Evolutionary conservation across 495 filamentous ascomycete species (phyloP).

Genomic region (Sporormia fimetaria): DNA sequence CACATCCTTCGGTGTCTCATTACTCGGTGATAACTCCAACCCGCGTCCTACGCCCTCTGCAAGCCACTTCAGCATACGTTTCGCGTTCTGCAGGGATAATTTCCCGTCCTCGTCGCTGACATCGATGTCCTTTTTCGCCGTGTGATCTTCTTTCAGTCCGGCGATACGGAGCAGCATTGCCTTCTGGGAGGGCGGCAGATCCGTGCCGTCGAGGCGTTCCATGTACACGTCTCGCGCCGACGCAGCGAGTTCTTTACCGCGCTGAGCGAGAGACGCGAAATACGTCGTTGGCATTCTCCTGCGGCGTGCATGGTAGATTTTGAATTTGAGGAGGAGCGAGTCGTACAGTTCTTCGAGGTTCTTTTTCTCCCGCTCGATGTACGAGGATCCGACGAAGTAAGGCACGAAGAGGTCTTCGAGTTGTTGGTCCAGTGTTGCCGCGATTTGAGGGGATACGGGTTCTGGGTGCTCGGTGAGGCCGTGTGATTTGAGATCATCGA

Average conservation of each 20-base stretch:
- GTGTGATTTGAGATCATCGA: slow-evolving; percentile 89
- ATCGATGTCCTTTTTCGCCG: slow-evolving; percentile 58
- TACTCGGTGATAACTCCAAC: slow-evolving; percentile 72
- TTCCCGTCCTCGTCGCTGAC: slow-evolving; percentile 80
- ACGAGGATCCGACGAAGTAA: slow-evolving; percentile 85
- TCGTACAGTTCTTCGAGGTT: slow-evolving; percentile 87
- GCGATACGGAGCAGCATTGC: slow-evolving; percentile 76
- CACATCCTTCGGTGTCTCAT: slow-evolving; percentile 90
- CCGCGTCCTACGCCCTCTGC: slow-evolving; percentile 91
- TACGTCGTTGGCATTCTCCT: slow-evolving; percentile 78
- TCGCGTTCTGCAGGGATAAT: slow-evolving; percentile 71
- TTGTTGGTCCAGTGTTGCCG: slow-evolving; percentile 83
- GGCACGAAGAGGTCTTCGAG: slow-evolving; percentile 93
- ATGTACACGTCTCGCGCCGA: slow-evolving; percentile 77
- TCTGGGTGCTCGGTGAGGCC: slow-evolving; percentile 93
- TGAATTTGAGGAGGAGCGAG: slow-evolving; percentile 89
- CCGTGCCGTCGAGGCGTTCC: slow-evolving; percentile 70
- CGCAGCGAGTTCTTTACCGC: slow-evolving; percentile 68
- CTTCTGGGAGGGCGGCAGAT: slow-evolving; percentile 72
- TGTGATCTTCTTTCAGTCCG: slow-evolving; percentile 48
- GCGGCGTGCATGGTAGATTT: slow-evolving; percentile 74
- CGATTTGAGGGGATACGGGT: slow-evolving; percentile 73
- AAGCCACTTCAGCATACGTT: slow-evolving; percentile 96
- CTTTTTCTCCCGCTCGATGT: slow-evolving; percentile 86
- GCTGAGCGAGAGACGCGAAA: slow-evolving; percentile 78